A percentile compares a stretch with the other conserved stretches of the same genome.
These are phyloP conservation scores for Erysiphe neolycopersici DNA, from an alignment of 2,329 filamentous ascomycete genomes.

Conservation along the genomic window DNA sequence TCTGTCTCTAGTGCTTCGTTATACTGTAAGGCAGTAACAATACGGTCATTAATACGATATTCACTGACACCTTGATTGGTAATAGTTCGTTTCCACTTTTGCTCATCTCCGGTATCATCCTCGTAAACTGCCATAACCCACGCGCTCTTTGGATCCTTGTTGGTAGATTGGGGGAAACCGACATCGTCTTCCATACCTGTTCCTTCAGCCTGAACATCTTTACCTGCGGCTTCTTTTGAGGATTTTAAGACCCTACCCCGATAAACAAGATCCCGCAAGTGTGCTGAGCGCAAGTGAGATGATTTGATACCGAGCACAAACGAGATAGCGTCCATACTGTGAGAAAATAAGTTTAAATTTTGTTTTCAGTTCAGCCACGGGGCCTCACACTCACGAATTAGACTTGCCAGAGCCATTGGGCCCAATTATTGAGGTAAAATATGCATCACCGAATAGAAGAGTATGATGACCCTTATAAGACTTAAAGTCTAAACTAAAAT, in stretches of 20 bases:
- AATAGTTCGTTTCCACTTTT: slow-evolving; percentile 88
- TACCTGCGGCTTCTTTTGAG: slow-evolving; percentile 26
- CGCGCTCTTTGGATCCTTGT: slow-evolving; percentile 64
- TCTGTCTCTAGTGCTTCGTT: slow-evolving; percentile 78
- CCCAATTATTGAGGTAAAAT: slow-evolving; percentile 97
- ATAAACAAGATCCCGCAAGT: slow-evolving; percentile 86
- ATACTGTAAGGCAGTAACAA: slow-evolving; percentile 74
- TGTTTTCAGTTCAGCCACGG: too few species aligned
- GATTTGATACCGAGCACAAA: slow-evolving; percentile 98
- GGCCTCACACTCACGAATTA: slow-evolving; percentile 56
- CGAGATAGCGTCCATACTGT: slow-evolving; percentile 93
- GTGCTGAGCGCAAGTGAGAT: slow-evolving; percentile 81
- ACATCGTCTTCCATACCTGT: slow-evolving; percentile 32
- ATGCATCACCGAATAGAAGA: slow-evolving; percentile 85
- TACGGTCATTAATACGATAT: slow-evolving; percentile 84
- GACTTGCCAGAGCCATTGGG: slow-evolving; percentile 99
- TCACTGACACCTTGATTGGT: slow-evolving; percentile 72
- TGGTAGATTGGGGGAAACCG: slow-evolving; percentile 13
- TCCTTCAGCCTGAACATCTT: neutral
- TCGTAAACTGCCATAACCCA: slow-evolving; percentile 99
- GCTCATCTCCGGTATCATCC: slow-evolving; percentile 83
- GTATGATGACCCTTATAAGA: slow-evolving; percentile 95
- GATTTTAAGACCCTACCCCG: slow-evolving; percentile 80
- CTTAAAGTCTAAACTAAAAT: slow-evolving; percentile 53
- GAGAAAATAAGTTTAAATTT: too few species aligned